Evolutionary conservation across 176 grass and related monocot species (phyloP).

Genomic region (Dactylis glomerata): DNA sequence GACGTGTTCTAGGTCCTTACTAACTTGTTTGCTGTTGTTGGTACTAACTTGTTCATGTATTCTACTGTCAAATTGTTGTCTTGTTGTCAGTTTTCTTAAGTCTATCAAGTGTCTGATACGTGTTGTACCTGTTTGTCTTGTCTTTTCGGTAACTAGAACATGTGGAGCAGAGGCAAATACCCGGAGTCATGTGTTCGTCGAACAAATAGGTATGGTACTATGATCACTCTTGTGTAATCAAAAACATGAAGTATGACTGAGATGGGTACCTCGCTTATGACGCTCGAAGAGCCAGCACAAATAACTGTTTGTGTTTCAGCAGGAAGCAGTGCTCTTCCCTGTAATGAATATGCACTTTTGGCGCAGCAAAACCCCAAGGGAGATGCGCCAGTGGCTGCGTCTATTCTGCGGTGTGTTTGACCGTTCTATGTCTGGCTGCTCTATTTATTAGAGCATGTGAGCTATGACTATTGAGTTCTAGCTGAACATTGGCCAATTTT

Average conservation of each 20-base stretch:
- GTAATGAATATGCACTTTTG: slow-evolving; percentile 28
- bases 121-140: slow-evolving; percentile 45
- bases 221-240: slow-evolving; percentile 30
- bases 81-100: slow-evolving; percentile 26
- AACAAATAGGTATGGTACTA: slow-evolving; percentile 54
- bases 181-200: slow-evolving; percentile 37
- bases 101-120: slow-evolving; percentile 53
- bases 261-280: neutral
- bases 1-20: too few relatives aligned
- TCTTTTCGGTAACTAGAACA: slow-evolving; percentile 55
- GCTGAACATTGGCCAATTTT: neutral
- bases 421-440: slow-evolving; percentile 36
- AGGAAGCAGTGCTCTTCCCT: slow-evolving; percentile 38
- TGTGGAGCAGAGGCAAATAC: slow-evolving; percentile 43
- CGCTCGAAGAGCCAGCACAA: neutral
- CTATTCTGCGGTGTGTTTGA: slow-evolving; percentile 47
- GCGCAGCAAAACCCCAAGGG: slow-evolving; percentile 37
- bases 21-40: neutral
- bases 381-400: slow-evolving; percentile 33
- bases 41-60: neutral
- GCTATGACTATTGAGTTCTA: slow-evolving; percentile 24
- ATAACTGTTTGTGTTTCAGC: slow-evolving; percentile 43
- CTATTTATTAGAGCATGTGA: slow-evolving; percentile 35
- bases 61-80: slow-evolving; percentile 17
- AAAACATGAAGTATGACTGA: slow-evolving; percentile 17